Evolutionary conservation across 495 filamentous ascomycete species (phyloP), one percentile per base, ranked within the genome.

Genomic region (Hypoxylon trugodes): DNA sequence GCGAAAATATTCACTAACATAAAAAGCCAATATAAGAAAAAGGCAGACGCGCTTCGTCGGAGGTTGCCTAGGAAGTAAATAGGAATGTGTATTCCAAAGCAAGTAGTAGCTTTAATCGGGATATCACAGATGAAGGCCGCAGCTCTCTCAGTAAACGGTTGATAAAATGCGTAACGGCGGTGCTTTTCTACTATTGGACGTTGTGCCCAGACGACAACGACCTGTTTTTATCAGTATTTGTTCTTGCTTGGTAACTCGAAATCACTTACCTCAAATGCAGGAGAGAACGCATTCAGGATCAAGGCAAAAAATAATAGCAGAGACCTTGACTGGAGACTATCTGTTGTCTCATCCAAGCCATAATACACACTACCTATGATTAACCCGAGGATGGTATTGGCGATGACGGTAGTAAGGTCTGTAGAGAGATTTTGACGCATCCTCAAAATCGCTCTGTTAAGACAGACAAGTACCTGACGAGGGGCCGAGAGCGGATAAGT

Each of bases 341-440:
- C 69, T 0, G 88, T 86, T 3, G 79, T 78, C 1, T 68, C 49
- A 0, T 61, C 50, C 9, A 89, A 61, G 52, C 90, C 84, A 71
- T 84, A 89, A 69, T 89, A 93, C n/a, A 89, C 81, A 51, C 82
- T 87, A 0, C 82, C 81, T 41, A 91, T 78, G 61, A 93, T 81
- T 6, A 92, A 66, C 2, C 84, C 82, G 74, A 90, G 82, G 55
- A 83, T 69, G 16, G 76, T 73, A 61, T 90, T 90, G 25, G 81
- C 86, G 43, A 91, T 74, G 4, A 89, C 73, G 8, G 80, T 75
- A 1, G 79, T 74, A 15, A 90, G 66, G 7, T 82, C 85, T 57
- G 87, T 74, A 47, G 75, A 80, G 61, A 81, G 72, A 61, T 91
- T 86, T 4, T 79, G 81, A 26, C 71, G 77, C 0, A 91, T 73